Base-by-base conservation (phyloP, 306 rosid genomes). In the Casuarina equisetifolia region DNA sequence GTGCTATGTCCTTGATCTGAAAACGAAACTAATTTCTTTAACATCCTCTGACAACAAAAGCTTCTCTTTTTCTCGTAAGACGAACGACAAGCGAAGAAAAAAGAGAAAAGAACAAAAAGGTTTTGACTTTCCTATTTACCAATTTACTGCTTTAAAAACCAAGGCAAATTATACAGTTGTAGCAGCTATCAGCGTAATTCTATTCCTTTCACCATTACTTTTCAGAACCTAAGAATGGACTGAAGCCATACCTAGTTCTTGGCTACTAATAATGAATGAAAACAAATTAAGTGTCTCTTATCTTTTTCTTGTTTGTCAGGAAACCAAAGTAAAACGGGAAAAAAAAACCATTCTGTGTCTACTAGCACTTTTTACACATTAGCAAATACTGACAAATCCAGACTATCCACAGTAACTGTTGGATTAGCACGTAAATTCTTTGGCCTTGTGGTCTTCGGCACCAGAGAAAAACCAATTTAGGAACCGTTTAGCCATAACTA, bases 1-100 rank as follows among this genome's bases (percentile, higher is more conserved):
- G 82, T 61, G 99, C 99, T 84, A 95, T 92, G 72, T 91, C 99
- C 91, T 92, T 95, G 92, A 95, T 95, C 99, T 95, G 88, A 57
- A 78, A 62, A 54, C 4, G 54, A 25, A 78, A n/a, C 15, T 72
- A 54, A 1, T 35, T 25, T 15, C 74, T 73, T 73, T 43, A 13
- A 9, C 7, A 85, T 48, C 51, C 51, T 48, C 11, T 9, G 67
- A 73, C 84, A 85, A 71, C 72, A 55, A 16, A 69, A 35, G 16
- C 38, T 58, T 58, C 42, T 53, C 42, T 40, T 36, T 62, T 76
- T 58, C 9, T 43, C 76, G 69, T 63, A 50, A 44, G 15, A 25
- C 63, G 43, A 15, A 17, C 2, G 12, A 49, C 43, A 75, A 69
- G 36, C 36, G 32, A 75, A 80, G 13, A 25, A 74, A 63, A 79